These are phyloP conservation scores for Triticum timopheevii DNA, from an alignment of 176 grass and related monocot genomes.

Conservation along the genomic window DNA sequence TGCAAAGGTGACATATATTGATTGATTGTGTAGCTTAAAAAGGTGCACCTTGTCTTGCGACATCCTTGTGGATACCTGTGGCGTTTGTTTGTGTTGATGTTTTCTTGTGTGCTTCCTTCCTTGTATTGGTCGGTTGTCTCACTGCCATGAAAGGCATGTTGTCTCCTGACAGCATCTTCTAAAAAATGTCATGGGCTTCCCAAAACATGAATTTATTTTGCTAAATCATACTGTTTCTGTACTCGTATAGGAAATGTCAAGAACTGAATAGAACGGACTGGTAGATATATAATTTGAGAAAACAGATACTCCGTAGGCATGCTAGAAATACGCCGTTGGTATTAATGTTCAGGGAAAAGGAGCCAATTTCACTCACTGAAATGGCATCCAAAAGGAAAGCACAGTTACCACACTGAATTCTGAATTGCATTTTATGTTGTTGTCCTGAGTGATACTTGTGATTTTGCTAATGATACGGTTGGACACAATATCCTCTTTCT, in stretches of 20 bases:
- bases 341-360: neutral
- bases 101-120: slow-evolving; percentile 13
- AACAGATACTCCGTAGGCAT: neutral
- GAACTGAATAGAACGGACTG: neutral
- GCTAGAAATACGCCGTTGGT: neutral
- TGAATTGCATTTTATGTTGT: neutral
- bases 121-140: neutral
- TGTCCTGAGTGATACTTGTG: neutral
- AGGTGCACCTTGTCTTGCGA: neutral
- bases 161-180: slow-evolving; percentile 12
- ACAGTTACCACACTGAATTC: neutral
- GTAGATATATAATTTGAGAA: neutral
- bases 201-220: neutral
- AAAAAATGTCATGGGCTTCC: neutral
- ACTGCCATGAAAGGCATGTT: neutral
- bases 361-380: neutral
- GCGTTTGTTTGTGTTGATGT: slow-evolving; percentile 9
- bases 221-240: neutral
- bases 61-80: neutral
- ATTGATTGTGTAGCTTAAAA: neutral
- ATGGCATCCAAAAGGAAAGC: neutral
- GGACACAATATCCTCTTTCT: neutral
- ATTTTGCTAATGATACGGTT: neutral
- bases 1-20: slow-evolving; percentile 3
- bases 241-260: neutral